Evolutionary conservation across 495 filamentous ascomycete genomes (phyloP).

Genomic region (Penicillium bialowiezense): DNA sequence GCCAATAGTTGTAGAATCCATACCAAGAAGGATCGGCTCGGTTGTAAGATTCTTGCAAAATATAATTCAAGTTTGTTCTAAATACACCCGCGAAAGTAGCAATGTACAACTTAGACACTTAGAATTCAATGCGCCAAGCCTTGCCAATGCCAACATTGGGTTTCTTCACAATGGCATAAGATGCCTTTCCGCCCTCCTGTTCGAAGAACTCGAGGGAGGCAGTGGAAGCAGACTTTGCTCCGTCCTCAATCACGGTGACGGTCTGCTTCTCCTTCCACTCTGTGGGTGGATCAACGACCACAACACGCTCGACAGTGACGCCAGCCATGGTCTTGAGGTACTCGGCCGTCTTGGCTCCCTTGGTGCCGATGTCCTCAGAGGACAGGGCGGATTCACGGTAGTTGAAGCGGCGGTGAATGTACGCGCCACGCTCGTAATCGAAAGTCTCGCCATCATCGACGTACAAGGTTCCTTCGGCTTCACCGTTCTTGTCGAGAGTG

Average conservation of each 20-base stretch:
- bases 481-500: conserved; percentile 63
- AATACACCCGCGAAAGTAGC: conserved; percentile 9
- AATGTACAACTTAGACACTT: conserved; percentile 1
- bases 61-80: conserved; percentile 12
- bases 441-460: conserved; percentile 93
- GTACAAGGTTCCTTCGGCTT: conserved; percentile 81
- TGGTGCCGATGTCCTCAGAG: conserved; percentile 42
- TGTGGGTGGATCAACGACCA: conserved; percentile 74
- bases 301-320: conserved; percentile 77
- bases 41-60: background rate
- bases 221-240: conserved; percentile 54
- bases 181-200: conserved; percentile 59
- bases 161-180: conserved; percentile 78
- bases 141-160: conserved; percentile 72
- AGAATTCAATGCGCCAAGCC: conserved; percentile 79
- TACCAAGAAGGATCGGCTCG: no score
- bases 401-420: conserved; percentile 77
- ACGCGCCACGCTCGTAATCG: conserved; percentile 79
- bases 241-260: conserved; percentile 68
- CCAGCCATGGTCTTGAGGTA: conserved; percentile 74
- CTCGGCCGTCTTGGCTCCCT: conserved; percentile 62
- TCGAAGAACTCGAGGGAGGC: conserved; percentile 58
- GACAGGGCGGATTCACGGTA: conserved; percentile 56
- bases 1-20: no score
- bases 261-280: conserved; percentile 66